Conservation (phyloP, 306 rosid genomes). For the Macrotyloma uniflorum region DNA sequence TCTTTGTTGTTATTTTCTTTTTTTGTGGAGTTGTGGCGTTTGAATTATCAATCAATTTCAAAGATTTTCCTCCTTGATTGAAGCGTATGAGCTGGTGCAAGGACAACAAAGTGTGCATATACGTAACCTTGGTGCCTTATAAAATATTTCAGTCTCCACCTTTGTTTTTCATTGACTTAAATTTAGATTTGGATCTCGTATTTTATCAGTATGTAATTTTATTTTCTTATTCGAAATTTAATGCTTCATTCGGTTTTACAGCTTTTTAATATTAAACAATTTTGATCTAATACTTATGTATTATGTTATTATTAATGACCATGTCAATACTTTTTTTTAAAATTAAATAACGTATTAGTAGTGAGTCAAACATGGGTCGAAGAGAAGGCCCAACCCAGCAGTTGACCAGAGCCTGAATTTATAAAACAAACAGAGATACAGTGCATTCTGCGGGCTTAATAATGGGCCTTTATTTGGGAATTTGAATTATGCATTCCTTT, state of each 20-base stretch:
- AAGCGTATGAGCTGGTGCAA: conserved; percentile 15
- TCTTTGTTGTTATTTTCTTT: background rate
- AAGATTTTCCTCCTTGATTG: conserved; percentile 12
- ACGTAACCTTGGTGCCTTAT: background rate
- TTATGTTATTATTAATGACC: too few species aligned
- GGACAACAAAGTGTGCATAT: background rate
- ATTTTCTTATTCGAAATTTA: too few species aligned
- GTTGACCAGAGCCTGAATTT: background rate
- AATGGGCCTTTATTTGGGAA: background rate
- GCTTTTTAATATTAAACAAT: too few species aligned
- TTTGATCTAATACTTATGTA: too few species aligned
- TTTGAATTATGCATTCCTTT: background rate
- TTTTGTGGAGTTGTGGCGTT: background rate
- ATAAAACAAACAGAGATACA: background rate
- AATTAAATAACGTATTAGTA: too few species aligned
- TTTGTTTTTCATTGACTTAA: background rate
- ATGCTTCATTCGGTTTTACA: too few species aligned
- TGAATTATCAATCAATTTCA: background rate
- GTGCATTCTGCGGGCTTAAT: background rate
- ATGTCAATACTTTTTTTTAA: too few species aligned
- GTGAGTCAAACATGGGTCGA: too few species aligned
- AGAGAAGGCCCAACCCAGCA: background rate
- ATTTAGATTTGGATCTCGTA: too few species aligned
- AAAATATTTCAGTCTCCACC: background rate
- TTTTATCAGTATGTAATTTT: too few species aligned